Evolutionary conservation across 2,329 filamentous ascomycete species (phyloP), one percentile per base, ranked within the genome.

Genomic region (Lachnum nothofagi): DNA sequence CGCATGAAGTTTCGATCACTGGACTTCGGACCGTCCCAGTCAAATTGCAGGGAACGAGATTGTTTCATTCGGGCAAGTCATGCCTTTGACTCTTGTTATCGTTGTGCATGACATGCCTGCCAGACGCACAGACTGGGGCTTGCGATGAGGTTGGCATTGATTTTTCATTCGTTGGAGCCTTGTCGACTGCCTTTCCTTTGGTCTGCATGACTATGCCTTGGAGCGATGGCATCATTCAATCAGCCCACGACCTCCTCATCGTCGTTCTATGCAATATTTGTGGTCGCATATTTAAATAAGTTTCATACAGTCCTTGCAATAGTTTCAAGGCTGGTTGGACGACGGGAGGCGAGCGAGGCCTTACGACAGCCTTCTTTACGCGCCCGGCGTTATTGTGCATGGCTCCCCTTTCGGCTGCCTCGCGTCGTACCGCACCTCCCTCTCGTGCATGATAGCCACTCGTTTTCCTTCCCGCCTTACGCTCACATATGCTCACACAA

Each of bases 1-100:
- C 77, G 78, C 78, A 81, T 81, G 66, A 64, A 61, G 63, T 73
- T 72, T 66, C 68, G 68, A 70, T 82, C 78, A 82, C 78, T 81
- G 82, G 79, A 82, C 75, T 56, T 55, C 14, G 24, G 29, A 47
- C 34, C 33, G 46, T 60, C 55, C 62, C 60, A 65, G 56, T 65
- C 20, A 61, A 45, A 39, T 54, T 60, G 49, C 56, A 60, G 56
- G 47, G 61, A 49, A 48, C 37, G 52, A 54, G 24, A 48, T 47
- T 57, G 54, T 57, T 52, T 51, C 49, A 49, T 40, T 42, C 31
- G 48, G 46, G 46, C 39, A 51, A 52, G 49, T 47, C 55, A 55
- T 49, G 52, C 24, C 37, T 40, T 27, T 23, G 39, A 42, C 43
- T 53, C 44, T 49, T 46, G 57, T 56, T 63, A 59, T 63, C 58